Base-by-base conservation (phyloP, 23 red algal species). In the Gracilaria caudata region DNA sequence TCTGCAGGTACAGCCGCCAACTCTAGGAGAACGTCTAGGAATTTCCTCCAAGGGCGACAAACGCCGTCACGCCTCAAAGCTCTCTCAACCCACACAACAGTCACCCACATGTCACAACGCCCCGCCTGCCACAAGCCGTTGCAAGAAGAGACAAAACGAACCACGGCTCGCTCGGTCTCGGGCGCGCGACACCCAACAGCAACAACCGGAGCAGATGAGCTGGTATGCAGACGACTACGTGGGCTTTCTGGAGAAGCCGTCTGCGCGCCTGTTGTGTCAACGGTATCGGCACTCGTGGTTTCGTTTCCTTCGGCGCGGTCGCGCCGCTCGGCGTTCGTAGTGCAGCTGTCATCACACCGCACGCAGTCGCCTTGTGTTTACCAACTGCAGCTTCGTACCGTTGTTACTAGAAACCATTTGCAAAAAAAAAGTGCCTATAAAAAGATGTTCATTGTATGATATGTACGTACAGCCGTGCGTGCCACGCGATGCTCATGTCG, bases 161-260 rank as follows among this genome's bases (percentile, higher is more conserved):
- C 21, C 4, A 19, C 39, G 26, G 39, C 13, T 13, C 35, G 7
- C 13, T 1, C 58, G 24, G 1, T 24, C 23, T 6, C n/a, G 25
- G 24, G 12, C 17, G 37, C 35, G 36, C 12, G n/a, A 16, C 36
- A 4, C 9, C 4, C 37, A 33, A 40, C 38, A 4, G 43, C 37
- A 21, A 8, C 29, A 33, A 19, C 13, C 19, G 3, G 38, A 47
- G 3, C 39, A 75, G 20, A 24, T 49, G 29, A 46, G 39, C 70
- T 49, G 70, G 14, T 36, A 75, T 40, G 70, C 70, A 2, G 70
- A 75, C 33, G 70, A 75, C 70, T 75, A 75, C 38, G 70, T 75
- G 21, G 70, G 70, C 39, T 75, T 75, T 21, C 21, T 75, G 21
- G 65, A 36, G 7, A 71, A 71, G 37, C 65, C 32, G 29, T 39